Percentiles rank a stretch among this genome's conserved stretches.
Conservation (phyloP, 2,329 filamentous ascomycete genomes). For the Penicillium sp. region DNA sequence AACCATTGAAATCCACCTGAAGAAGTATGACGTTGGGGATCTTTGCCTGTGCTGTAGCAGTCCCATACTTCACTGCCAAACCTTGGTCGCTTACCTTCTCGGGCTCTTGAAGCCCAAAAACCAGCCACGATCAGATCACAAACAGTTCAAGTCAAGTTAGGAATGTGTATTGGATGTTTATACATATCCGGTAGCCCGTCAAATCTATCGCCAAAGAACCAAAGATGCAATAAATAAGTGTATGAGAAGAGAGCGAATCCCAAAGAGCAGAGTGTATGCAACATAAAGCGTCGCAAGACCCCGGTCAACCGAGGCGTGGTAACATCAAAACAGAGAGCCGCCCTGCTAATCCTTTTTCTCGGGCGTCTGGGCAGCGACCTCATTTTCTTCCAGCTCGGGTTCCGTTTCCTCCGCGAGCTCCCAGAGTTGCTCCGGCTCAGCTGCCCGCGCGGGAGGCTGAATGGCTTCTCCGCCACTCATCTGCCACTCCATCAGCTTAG, state of each 20-base stretch:
- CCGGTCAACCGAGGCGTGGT: constrained; percentile 7
- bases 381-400: constrained; percentile 34
- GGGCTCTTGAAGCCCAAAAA: neutral
- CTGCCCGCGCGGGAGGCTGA: constrained; percentile 30
- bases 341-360: constrained; percentile 19
- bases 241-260: constrained; percentile 12
- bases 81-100: too few species aligned
- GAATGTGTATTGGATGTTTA: constrained; percentile 15
- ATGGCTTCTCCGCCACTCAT: constrained; percentile 73
- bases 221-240: constrained; percentile 9
- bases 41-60: too few species aligned
- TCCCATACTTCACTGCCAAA: too few species aligned
- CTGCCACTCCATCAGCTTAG: constrained; percentile 98
- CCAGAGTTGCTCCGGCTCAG: constrained; percentile 52
- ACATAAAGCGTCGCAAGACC: neutral
- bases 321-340: neutral
- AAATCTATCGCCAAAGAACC: constrained; percentile 17
- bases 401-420: constrained; percentile 40
- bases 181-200: constrained; percentile 13
- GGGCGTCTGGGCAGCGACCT: constrained; percentile 24
- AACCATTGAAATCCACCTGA: neutral
- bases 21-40: too few species aligned
- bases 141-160: too few species aligned
- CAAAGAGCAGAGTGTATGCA: constrained; percentile 8
- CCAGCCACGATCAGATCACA: neutral